Base-by-base conservation (phyloP, 768 basidiomycete species). In the button mushroom (Agaricus bisporus) region DNA sequence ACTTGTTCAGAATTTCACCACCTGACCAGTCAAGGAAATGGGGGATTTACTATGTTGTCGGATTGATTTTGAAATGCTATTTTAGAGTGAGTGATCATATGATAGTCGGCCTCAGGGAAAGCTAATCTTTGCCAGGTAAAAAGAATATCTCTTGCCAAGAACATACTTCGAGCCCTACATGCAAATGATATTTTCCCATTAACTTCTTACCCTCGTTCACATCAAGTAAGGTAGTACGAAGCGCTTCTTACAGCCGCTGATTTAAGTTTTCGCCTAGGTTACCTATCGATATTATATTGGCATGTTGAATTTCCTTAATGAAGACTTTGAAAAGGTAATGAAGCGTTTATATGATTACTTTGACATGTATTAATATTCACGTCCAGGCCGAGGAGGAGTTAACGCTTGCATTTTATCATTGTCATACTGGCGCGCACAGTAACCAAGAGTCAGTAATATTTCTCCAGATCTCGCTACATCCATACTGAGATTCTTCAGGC, bases 201-300 rank as follows among this genome's bases (percentile, higher is more conserved):
- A 32, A 69, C 73, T 1, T 68, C 74, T 12, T 98, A 86, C 63
- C 94, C 94, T 17, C 79, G 85, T 22, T 82, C 89, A 15, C 93
- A 95, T 68, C 92, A 94, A 71, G 90, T 91, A 65, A 55, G 63
- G 56, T 28, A n/a, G 22, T 6, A 22, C 32, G 10, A 41, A 15
- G 6, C 32, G 45, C 25, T 42, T 29, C 12, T 41, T 7, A 25
- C 20, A 26, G 15, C 25, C 8, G 20, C 61, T 64, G 44, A 63
- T 45, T 54, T 55, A 59, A 56, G 56, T 41, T 36, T 18, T 51
- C 17, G 20, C 41, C 11, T 71, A 93, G 88, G 92, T 97, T 48
- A 95, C 95, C 20, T 97, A 89, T 70, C 78, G 85, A 56, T 99
- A 95, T 74, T 98, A 98, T 65, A 70, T 97, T 45, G 97, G 95